Percentiles rank a stretch among this genome's conserved stretches.
These are phyloP conservation scores for Acorus gramineus DNA, from an alignment of 106 monocot species.

Conservation along the genomic window DNA sequence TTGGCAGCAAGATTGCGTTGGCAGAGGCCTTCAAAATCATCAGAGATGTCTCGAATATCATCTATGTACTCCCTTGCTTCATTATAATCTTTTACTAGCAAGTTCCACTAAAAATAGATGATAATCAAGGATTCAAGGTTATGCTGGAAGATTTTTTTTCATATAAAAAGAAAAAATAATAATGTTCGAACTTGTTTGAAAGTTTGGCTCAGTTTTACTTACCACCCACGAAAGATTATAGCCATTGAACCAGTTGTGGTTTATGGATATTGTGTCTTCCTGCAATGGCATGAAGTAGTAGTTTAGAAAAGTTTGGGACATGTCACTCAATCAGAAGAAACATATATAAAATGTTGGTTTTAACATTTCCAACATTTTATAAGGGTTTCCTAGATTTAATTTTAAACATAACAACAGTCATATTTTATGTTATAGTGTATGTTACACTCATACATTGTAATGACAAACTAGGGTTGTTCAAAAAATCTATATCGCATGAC, in stretches of 20 bases:
- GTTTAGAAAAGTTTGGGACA: no score
- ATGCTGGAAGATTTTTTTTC: no score
- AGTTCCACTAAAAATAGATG: conserved; percentile 49
- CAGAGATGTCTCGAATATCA: conserved; percentile 82
- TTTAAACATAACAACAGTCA: no score
- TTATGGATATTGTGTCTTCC: conserved; percentile 99
- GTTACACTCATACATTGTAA: no score
- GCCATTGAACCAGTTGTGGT: conserved; percentile 98
- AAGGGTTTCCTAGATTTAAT: no score
- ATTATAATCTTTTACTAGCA: conserved; percentile 69
- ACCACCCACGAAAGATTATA: conserved; percentile 93
- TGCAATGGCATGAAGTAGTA: conserved; percentile 9
- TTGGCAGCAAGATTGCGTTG: conserved; percentile 96
- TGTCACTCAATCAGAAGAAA: no score
- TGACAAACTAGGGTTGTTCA: no score
- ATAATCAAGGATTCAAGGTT: neutral
- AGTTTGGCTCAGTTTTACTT: conserved; percentile 10
- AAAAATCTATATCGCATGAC: no score
- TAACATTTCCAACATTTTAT: no score
- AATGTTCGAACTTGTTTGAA: neutral
- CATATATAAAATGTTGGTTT: no score
- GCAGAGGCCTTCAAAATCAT: conserved; percentile 94
- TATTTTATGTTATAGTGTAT: no score
- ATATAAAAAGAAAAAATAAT: no score
- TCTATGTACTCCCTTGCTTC: conserved; percentile 89